phyloP scores from a whole-genome alignment of 768 basidiomycete species.

The Pseudohyphozyma bogoriensis region DNA sequence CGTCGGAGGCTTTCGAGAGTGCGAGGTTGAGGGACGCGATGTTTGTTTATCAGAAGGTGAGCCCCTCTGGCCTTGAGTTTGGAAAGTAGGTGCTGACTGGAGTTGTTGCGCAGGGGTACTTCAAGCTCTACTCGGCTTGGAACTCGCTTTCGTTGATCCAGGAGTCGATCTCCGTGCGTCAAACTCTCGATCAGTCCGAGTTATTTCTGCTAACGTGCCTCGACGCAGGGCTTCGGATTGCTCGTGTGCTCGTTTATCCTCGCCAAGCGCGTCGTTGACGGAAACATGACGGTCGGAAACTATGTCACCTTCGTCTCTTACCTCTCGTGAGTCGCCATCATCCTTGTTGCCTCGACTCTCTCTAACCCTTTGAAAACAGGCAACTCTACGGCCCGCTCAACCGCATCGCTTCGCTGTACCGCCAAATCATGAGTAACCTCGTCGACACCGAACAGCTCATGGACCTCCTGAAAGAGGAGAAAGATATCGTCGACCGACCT shows the following conservation, averaged over 20 bases:
- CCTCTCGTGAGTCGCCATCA: constrained; percentile 39
- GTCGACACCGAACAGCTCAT: constrained; percentile 60
- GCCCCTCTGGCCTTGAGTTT: no score
- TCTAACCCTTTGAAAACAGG: background rate
- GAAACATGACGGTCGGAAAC: constrained; percentile 34
- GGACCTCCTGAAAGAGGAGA: constrained; percentile 66
- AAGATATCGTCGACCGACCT: constrained; percentile 71
- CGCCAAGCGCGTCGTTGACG: constrained; percentile 54
- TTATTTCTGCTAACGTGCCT: constrained; percentile 55
- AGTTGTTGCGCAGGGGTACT: no score
- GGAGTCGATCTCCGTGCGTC: constrained; percentile 16
- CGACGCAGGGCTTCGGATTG: constrained; percentile 68
- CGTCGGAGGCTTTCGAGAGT: constrained; percentile 70
- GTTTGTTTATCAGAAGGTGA: constrained; percentile 58
- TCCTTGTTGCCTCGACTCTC: no score
- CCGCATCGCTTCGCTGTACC: constrained; percentile 10
- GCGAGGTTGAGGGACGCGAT: constrained; percentile 62
- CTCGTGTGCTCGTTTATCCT: constrained; percentile 74
- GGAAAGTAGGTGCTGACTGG: no score
- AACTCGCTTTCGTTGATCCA: constrained; percentile 13
- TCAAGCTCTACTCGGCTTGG: constrained; percentile 43
- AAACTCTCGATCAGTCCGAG: background rate
- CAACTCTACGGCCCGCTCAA: constrained; percentile 26
- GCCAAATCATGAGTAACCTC: constrained; percentile 5
- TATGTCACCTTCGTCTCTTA: constrained; percentile 60